Evolutionary conservation across 257 asterid species (phyloP).

Genomic region (Solanum chiquidenum): DNA sequence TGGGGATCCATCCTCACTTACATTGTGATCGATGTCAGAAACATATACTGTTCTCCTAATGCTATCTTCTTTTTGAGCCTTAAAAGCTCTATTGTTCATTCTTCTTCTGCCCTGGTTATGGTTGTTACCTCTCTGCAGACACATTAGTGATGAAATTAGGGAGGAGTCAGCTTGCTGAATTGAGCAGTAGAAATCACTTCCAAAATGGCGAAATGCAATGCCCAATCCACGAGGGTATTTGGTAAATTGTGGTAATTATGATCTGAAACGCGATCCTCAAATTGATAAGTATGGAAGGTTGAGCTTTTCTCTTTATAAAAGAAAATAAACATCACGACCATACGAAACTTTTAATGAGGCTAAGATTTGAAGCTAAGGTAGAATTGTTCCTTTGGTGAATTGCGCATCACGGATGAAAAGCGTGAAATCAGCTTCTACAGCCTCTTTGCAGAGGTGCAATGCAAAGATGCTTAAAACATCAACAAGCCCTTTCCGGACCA

Average conservation of each 20-base stretch:
- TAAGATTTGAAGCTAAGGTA: not conserved
- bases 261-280: not conserved
- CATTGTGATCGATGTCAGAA: constrained; percentile 79
- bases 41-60: constrained; percentile 89
- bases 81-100: constrained; percentile 56
- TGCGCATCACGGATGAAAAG: not conserved
- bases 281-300: not conserved
- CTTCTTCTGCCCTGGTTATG: constrained; percentile 54
- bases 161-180: not conserved
- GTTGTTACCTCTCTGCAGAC: constrained; percentile 56
- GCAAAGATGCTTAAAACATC: not conserved
- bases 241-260: not conserved
- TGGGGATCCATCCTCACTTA: constrained; percentile 14
- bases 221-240: not conserved
- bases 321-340: not conserved
- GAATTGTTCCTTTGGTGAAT: not conserved
- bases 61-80: constrained; percentile 86
- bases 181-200: not conserved
- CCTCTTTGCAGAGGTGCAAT: not conserved
- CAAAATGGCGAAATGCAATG: not conserved
- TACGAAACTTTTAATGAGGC: not conserved
- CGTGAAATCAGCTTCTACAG: not conserved
- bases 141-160: not conserved
- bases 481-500: not conserved
- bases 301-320: not conserved